Evolutionary conservation across 2,329 filamentous ascomycete genomes (phyloP), one percentile per base, ranked within the genome.

Genomic region (Cladophialophora exuberans): DNA sequence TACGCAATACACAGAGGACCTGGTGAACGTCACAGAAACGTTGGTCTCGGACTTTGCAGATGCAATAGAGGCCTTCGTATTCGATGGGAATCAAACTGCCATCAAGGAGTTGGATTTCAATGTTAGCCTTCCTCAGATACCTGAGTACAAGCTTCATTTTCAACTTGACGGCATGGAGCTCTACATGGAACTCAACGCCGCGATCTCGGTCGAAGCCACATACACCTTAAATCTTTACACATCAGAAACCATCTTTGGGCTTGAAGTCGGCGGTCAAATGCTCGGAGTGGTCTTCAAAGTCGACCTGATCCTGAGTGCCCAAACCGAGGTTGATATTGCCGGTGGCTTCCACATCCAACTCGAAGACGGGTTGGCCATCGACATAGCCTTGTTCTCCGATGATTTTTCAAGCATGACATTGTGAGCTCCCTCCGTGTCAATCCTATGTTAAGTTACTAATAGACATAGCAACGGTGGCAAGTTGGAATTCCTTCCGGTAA

Each of bases 401-500:
- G 26, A 15, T 10, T 13, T 45, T 2, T n/a, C 23, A 25, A 45
- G 42, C 26, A 45, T 45, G 2, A 31, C 42, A 13, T 15, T 45
- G 42, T 45, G 26, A 45, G 42, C 17, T 13, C n/a, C 3, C 11
- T 23, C 9, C 41, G 6, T 23, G 13, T n/a, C 38, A 39, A 20
- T n/a, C n/a, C n/a, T n/a, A n/a, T n/a, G n/a, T 10, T 2, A 39
- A n/a, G 9, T 15, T 9, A 20, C 13, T 17, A 9, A n/a, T 9
- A 43, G 20, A 25, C n/a, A 28, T 9, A 45, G 42, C 11, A 25
- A 45, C 20, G 42, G 42, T 10, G 42, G 42, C 5, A 28, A 7
- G 26, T 45, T 45, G 20, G 42, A 45, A 20, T 45, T 45, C 42
- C 42, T 45, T 6, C 42, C 42, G 2, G 42, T 45, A 15, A 30